A percentile compares a stretch with the other conserved stretches of the same genome.
Conservation (phyloP, 2,329 filamentous ascomycete species). For the Magnaporthiopsis incrustans region DNA sequence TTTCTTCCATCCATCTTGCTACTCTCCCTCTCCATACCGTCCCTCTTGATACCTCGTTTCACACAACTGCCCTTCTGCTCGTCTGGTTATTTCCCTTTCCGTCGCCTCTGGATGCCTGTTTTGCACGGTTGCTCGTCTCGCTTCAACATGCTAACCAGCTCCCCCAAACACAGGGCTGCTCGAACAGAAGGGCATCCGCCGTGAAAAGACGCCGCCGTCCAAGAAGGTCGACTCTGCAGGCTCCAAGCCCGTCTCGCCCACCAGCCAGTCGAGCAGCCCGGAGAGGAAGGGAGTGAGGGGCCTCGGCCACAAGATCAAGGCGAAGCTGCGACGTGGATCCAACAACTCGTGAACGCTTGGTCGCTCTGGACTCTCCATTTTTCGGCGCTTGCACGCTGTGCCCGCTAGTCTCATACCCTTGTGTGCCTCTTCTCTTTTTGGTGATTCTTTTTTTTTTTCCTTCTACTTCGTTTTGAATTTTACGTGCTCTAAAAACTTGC, state of each 20-base stretch:
- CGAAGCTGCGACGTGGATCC: slow-evolving; percentile 41
- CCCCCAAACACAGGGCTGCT: slow-evolving; percentile 34
- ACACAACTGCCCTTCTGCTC: not conserved
- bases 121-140: not conserved
- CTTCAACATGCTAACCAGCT: not conserved
- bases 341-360: slow-evolving; percentile 1
- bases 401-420: not conserved
- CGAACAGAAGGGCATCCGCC: slow-evolving; percentile 42
- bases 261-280: slow-evolving; percentile 18
- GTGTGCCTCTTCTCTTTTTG: not conserved
- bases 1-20: too few species aligned
- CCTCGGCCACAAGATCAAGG: slow-evolving; percentile 59
- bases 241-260: slow-evolving; percentile 16
- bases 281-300: slow-evolving; percentile 29
- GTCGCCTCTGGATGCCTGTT: not conserved
- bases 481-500: not conserved
- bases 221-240: slow-evolving; percentile 12
- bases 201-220: slow-evolving; percentile 13
- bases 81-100: not conserved
- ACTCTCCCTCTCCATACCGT: too few species aligned
- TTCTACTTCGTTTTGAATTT: slow-evolving; percentile 13
- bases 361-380: not conserved
- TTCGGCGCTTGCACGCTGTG: not conserved
- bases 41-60: too few species aligned
- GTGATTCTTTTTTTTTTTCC: slow-evolving; percentile 6